Conservation (phyloP, 768 basidiomycete species). For the Boletus rubropictus region DNA sequence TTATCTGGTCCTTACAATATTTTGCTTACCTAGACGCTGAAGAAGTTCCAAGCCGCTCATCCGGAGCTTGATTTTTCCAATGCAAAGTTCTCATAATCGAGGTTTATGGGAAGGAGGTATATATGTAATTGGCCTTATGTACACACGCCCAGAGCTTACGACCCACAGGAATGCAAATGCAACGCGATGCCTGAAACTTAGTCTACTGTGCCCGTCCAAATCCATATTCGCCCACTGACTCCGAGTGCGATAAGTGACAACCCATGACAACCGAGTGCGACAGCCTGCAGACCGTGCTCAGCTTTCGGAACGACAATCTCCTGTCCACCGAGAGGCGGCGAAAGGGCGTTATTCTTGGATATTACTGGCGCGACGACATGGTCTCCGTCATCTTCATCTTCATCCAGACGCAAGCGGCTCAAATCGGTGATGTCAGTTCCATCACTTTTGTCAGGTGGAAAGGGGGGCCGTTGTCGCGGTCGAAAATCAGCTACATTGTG, state of each 20-base stretch:
- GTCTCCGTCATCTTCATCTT: conserved; percentile 24
- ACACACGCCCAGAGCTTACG: not conserved
- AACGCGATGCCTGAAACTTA: conserved; percentile 1
- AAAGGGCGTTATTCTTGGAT: conserved; percentile 7
- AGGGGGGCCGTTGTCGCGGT: conserved; percentile 38
- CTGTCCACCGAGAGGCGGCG: conserved; percentile 14
- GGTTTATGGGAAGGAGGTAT: not conserved
- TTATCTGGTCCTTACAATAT: not conserved
- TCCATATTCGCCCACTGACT: conserved; percentile 20
- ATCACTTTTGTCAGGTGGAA: conserved; percentile 33
- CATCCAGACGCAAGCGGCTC: conserved; percentile 25
- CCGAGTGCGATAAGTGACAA: conserved; percentile 20
- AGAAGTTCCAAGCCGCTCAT: conserved; percentile 85
- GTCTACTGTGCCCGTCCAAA: conserved; percentile 22
- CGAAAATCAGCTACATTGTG: conserved; percentile 44
- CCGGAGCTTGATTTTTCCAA: conserved; percentile 94
- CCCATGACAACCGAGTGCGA: conserved; percentile 42
- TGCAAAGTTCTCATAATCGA: conserved; percentile 71
- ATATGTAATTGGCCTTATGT: not conserved
- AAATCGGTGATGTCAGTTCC: conserved; percentile 19
- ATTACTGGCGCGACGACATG: not conserved
- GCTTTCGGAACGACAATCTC: conserved; percentile 21
- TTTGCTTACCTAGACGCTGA: conserved; percentile 51
- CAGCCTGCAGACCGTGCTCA: conserved; percentile 32
- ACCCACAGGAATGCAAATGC: not conserved